A percentile compares a stretch with the other conserved stretches of the same genome.
These are phyloP conservation scores for Musa beccarii DNA, from an alignment of 176 grass and related monocot genomes.

Conservation along the genomic window DNA sequence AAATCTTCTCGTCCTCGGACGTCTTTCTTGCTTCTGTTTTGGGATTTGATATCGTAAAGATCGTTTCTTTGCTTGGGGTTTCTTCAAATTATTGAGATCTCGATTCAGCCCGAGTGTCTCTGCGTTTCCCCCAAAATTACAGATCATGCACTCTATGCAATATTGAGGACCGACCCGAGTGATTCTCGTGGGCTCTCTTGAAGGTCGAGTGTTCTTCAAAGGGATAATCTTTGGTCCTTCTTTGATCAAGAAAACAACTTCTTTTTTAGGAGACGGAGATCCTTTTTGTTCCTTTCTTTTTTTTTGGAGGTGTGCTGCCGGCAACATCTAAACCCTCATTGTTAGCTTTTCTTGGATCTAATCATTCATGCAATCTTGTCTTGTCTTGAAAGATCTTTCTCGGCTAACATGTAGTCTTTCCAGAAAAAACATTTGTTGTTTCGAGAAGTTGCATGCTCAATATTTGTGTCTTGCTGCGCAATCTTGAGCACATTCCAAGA, in stretches of 20 bases:
- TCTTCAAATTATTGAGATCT: not conserved
- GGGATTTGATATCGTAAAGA: not conserved
- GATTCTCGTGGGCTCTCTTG: not conserved
- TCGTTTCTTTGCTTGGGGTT: not conserved
- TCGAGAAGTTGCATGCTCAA: too few species aligned
- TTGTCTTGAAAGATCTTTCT: not conserved
- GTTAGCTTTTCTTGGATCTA: not conserved
- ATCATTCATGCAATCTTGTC: not conserved
- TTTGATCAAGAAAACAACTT: not conserved
- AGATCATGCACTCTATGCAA: not conserved
- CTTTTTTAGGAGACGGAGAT: not conserved
- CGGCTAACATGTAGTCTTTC: not conserved
- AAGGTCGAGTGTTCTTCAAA: not conserved
- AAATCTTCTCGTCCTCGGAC: not conserved
- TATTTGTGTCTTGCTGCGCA: too few species aligned
- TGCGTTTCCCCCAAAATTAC: not conserved
- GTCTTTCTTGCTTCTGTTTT: not conserved
- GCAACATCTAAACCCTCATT: not conserved
- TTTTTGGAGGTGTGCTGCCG: not conserved
- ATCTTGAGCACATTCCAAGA: not conserved
- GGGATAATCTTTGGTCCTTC: not conserved
- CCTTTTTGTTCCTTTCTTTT: not conserved
- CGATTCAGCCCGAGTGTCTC: not conserved
- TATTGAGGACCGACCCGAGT: not conserved
- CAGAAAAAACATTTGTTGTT: too few species aligned